Base-by-base conservation (phyloP, 148 eudicot genomes). In the Rhododendron mucronatum region DNA sequence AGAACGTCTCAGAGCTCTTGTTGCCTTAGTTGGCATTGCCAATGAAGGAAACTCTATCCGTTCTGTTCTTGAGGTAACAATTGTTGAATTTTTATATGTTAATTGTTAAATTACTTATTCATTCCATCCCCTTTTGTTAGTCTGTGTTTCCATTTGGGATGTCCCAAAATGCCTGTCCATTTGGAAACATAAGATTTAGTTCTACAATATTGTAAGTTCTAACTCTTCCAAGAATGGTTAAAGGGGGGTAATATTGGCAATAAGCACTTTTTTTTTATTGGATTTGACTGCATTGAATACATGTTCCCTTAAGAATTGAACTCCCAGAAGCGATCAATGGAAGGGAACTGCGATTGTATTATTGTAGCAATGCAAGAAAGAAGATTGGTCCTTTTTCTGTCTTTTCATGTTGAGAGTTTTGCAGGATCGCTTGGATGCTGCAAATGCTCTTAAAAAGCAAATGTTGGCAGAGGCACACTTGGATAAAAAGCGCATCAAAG, bases 391-490 rank as follows among this genome's bases (percentile, higher is more conserved):
- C 51, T 84, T 81, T 45, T 65, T 51, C 67, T 84, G 26, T 45
- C 16, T 41, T 55, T 59, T 88, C 55, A 84, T 48, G 18, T 55
- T 84, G 85, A 74, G 30, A 82, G 28, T 84, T 55, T 83, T 89
- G 59, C 91, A 92, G 94, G 94, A 90, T 67, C 93, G 94, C 33
- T 83, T 91, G 88, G 94, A 92, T 91, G 91, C 92, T 61, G 94
- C 92, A 78, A 92, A 78, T 88, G 87, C 92, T 86, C 91, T 92
- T 77, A 92, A 89, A 89, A 92, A 92, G 88, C 94, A 92, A 87
- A 91, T 91, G 93, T 92, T 91, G 94, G 92, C 93, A 15, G 94
- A 91, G 81, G 90, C 91, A 39, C 91, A 91, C 82, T 82, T 91
- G 33, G 93, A 92, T 86, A 92, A 92, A 91, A 90, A 87, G 75